These are phyloP conservation scores for Vitis cinerea DNA, from an alignment of 164 flowering plant genomes.

Conservation along the genomic window DNA sequence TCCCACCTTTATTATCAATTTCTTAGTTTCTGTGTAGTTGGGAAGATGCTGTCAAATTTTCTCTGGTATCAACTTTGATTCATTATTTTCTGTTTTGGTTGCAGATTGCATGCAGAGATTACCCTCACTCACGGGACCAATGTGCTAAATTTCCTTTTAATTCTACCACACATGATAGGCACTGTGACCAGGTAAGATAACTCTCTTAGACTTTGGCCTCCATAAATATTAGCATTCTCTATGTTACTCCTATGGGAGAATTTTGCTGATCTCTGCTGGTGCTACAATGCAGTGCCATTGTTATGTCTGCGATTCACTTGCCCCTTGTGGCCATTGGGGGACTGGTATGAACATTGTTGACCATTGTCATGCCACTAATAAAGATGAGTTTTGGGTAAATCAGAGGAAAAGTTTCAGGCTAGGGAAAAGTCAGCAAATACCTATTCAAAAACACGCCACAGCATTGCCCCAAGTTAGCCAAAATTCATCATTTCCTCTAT, in stretches of 20 bases:
- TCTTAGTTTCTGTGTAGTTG: background rate
- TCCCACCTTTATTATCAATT: background rate
- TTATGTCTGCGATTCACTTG: conserved; percentile 81
- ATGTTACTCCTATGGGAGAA: background rate
- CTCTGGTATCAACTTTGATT: background rate
- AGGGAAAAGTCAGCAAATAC: conserved; percentile 15
- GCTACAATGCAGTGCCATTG: conserved; percentile 82
- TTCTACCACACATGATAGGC: conserved; percentile 57
- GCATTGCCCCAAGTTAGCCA: conserved; percentile 14
- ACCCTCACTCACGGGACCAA: conserved; percentile 77
- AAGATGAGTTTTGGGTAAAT: conserved; percentile 61
- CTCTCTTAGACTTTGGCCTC: background rate
- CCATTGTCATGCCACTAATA: conserved; percentile 92
- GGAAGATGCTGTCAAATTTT: background rate
- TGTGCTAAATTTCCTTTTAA: conserved; percentile 70
- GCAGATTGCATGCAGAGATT: conserved; percentile 96
- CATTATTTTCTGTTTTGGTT: conserved; percentile 10
- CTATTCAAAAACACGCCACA: conserved; percentile 16
- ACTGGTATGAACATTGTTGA: conserved; percentile 42
- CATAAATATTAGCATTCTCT: background rate
- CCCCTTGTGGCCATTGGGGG: conserved; percentile 87
- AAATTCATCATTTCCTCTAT: conserved; percentile 11
- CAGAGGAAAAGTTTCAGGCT: conserved; percentile 42
- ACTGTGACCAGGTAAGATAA: conserved; percentile 61
- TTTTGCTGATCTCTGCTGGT: background rate